These are phyloP conservation scores for Populus trichocarpa DNA, from an alignment of 441 rosid genomes.

Conservation along the genomic window DNA sequence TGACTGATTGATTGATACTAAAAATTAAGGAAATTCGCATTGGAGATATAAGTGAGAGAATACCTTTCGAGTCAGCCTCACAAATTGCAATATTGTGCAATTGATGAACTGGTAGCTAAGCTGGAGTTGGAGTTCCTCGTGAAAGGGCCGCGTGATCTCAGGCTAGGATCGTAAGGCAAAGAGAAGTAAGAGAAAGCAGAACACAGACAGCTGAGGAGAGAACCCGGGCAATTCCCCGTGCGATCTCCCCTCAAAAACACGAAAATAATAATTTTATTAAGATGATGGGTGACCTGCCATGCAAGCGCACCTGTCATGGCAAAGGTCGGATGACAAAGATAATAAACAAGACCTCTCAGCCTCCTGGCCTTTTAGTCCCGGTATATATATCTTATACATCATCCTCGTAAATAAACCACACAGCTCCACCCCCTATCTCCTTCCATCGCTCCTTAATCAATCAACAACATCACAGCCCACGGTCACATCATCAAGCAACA, in stretches of 20 bases:
- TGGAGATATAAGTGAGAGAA: too few species aligned
- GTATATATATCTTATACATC: conserved; percentile 10
- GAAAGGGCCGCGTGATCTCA: not conserved
- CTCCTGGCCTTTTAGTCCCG: too few species aligned
- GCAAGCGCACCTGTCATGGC: conserved; percentile 99
- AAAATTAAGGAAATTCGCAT: too few species aligned
- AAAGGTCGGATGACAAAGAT: conserved; percentile 75
- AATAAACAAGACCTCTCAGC: conserved; percentile 24
- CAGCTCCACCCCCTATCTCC: conserved; percentile 1
- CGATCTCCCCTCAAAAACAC: conserved; percentile 16
- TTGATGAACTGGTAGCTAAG: too few species aligned
- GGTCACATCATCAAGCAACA: not conserved
- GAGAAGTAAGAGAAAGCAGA: not conserved
- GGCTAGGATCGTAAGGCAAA: too few species aligned
- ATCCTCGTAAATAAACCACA: conserved; percentile 45
- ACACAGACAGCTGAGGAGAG: conserved; percentile 11
- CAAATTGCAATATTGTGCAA: too few species aligned
- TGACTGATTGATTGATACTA: too few species aligned
- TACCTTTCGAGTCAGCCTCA: too few species aligned
- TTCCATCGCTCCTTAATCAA: not conserved
- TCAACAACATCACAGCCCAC: not conserved
- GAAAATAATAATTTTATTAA: conserved; percentile 39
- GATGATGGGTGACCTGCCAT: conserved; percentile 66
- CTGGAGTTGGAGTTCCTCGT: not conserved
- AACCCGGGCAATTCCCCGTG: conserved; percentile 28